A percentile compares a stretch with the other conserved stretches of the same genome.
phyloP scores from a whole-genome alignment of 176 grass and related monocot genomes.

The Raddia guianensis region DNA sequence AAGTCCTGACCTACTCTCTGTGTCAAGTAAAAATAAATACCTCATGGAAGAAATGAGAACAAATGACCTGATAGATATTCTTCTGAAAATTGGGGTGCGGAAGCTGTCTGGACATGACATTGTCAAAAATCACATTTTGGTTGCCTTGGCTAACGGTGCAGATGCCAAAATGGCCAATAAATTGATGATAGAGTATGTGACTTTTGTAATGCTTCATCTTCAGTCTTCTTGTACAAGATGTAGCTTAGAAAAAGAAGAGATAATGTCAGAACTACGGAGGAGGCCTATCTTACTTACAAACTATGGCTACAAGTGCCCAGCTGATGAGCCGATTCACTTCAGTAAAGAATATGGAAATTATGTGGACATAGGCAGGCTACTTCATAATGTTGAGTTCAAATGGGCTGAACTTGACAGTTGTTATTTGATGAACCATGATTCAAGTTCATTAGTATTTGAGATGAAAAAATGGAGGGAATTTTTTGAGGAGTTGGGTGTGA shows the following conservation, averaged over 20 bases:
- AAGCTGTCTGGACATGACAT: conserved; percentile 94
- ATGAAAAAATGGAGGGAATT: conserved; percentile 69
- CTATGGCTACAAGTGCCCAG: conserved; percentile 68
- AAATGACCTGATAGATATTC: conserved; percentile 67
- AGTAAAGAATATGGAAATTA: conserved; percentile 82
- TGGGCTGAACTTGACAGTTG: conserved; percentile 81
- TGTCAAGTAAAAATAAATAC: conserved; percentile 54
- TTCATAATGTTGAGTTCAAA: conserved; percentile 57
- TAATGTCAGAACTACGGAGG: conserved; percentile 68
- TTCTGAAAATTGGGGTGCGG: conserved; percentile 74
- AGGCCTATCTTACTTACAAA: conserved; percentile 79
- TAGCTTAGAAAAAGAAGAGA: conserved; percentile 67
- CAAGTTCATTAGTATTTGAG: conserved; percentile 45
- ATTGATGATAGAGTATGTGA: conserved; percentile 76
- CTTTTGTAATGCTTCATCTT: conserved; percentile 85
- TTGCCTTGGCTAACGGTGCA: conserved; percentile 51
- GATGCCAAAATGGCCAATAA: conserved; percentile 43
- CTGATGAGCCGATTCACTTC: conserved; percentile 80
- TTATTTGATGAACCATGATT: conserved; percentile 77
- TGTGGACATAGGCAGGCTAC: conserved; percentile 59
- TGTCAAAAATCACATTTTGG: conserved; percentile 79
- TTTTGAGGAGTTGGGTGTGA: conserved; percentile 80
- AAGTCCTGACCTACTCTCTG: conserved; percentile 61
- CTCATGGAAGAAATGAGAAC: conserved; percentile 60
- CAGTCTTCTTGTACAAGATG: conserved; percentile 80